Evolutionary conservation across 345 rosid species (phyloP).

Genomic region (Isatis tinctoria): DNA sequence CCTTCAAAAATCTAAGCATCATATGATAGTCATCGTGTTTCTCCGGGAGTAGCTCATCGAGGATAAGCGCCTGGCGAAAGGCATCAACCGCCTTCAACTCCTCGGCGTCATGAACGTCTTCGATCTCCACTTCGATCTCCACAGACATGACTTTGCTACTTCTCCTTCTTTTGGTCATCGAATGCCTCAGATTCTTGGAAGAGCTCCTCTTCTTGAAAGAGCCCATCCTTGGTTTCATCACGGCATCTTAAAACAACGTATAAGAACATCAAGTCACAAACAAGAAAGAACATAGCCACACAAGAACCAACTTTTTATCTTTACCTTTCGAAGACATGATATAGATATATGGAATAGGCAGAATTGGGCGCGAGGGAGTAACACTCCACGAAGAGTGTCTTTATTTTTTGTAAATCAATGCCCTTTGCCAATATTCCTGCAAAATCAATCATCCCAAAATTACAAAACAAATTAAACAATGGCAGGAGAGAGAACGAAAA

Average conservation of each 20-base stretch:
- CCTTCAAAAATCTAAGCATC: constrained; percentile 92
- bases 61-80: constrained; percentile 66
- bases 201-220: constrained; percentile 78
- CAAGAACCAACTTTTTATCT: background rate
- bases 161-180: constrained; percentile 61
- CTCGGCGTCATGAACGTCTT: constrained; percentile 58
- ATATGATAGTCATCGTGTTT: constrained; percentile 86
- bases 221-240: constrained; percentile 44
- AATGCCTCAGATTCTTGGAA: constrained; percentile 61
- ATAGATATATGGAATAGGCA: constrained; percentile 26
- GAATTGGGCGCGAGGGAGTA: constrained; percentile 39
- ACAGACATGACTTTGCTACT: constrained; percentile 75
- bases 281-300: constrained; percentile 2
- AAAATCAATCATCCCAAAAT: background rate
- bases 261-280: background rate
- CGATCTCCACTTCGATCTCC: constrained; percentile 64
- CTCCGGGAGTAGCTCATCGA: constrained; percentile 74
- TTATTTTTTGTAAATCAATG: constrained; percentile 18
- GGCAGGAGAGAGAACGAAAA: background rate
- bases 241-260: constrained; percentile 29
- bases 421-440: constrained; percentile 41
- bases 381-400: constrained; percentile 30
- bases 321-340: constrained; percentile 40
- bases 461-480: background rate
- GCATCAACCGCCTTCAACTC: constrained; percentile 77